A percentile compares a stretch with the other conserved stretches of the same genome.
phyloP scores from a whole-genome alignment of 257 asterid species.

The Solanum chiquidenum region DNA sequence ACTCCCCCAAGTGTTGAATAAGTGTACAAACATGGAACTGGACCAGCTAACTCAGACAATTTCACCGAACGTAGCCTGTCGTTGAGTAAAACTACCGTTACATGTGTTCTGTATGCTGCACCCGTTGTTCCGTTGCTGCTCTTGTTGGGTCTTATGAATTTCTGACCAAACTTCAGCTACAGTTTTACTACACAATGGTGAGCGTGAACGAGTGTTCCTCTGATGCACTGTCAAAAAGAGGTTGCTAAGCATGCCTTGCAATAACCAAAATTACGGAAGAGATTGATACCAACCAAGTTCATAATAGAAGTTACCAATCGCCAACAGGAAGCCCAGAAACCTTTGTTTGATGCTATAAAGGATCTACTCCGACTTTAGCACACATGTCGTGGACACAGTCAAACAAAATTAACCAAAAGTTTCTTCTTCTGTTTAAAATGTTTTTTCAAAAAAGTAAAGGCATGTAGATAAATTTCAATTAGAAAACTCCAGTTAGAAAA shows the following conservation, averaged over 20 bases:
- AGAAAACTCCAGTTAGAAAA: neutral
- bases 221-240: neutral
- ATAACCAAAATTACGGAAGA: neutral
- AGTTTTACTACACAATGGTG: no score
- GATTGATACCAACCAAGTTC: slow-evolving; percentile 69
- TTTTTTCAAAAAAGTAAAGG: neutral
- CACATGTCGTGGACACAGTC: slow-evolving; percentile 98
- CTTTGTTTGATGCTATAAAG: slow-evolving; percentile 87
- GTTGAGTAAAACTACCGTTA: slow-evolving; percentile 14
- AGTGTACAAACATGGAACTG: neutral
- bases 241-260: neutral
- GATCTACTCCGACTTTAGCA: slow-evolving; percentile 96
- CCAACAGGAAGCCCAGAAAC: slow-evolving; percentile 93
- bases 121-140: no score
- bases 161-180: no score
- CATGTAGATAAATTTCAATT: neutral
- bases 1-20: neutral
- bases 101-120: no score
- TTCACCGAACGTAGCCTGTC: slow-evolving; percentile 53
- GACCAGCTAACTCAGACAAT: neutral
- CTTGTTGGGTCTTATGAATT: no score
- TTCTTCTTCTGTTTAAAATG: neutral
- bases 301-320: slow-evolving; percentile 94
- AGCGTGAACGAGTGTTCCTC: neutral
- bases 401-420: neutral